A percentile compares a stretch with the other conserved stretches of the same genome.
phyloP scores from a whole-genome alignment of 495 filamentous ascomycete genomes.

The Venustampulla echinocandica region DNA sequence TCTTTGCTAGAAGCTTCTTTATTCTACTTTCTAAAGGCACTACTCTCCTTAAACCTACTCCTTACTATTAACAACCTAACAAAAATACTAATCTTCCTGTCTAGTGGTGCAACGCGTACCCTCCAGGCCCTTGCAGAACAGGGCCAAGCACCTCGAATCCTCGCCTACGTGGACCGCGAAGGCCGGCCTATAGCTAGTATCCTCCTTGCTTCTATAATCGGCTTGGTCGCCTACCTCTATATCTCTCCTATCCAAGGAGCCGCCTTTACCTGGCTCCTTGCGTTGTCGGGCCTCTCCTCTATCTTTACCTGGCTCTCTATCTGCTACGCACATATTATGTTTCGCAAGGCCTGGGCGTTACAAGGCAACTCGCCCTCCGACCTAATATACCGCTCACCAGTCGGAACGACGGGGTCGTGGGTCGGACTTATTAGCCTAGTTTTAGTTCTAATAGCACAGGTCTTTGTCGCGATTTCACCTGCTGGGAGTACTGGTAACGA shows the following conservation, averaged over 20 bases:
- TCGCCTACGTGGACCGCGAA: conserved; percentile 75
- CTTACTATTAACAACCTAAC: too few species aligned
- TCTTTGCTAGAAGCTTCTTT: too few species aligned
- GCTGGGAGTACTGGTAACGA: conserved; percentile 40
- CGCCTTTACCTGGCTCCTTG: conserved; percentile 83
- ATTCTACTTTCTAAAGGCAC: too few species aligned
- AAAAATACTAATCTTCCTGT: too few species aligned
- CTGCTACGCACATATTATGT: conserved; percentile 83
- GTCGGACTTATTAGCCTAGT: conserved; percentile 69
- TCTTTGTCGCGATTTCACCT: conserved; percentile 84
- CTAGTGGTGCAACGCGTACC: conserved; percentile 75
- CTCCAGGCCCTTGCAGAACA: conserved; percentile 81
- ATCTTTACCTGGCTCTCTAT: conserved; percentile 93
- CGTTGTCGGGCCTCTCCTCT: conserved; percentile 76
- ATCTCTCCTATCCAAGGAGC: conserved; percentile 51
- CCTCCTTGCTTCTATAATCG: conserved; percentile 52
- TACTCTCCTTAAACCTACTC: too few species aligned
- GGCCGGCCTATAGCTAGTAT: conserved; percentile 78
- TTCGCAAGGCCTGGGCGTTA: conserved; percentile 69
- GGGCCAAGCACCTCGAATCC: conserved; percentile 65
- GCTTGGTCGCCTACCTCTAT: conserved; percentile 72
- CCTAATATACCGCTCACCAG: conserved; percentile 72
- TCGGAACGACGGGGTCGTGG: conserved; percentile 75
- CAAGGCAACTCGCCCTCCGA: conserved; percentile 65
- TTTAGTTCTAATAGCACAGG: conserved; percentile 81